phyloP scores from a whole-genome alignment of 2,329 filamentous ascomycete genomes.

The Westerdykella aurantiaca region DNA sequence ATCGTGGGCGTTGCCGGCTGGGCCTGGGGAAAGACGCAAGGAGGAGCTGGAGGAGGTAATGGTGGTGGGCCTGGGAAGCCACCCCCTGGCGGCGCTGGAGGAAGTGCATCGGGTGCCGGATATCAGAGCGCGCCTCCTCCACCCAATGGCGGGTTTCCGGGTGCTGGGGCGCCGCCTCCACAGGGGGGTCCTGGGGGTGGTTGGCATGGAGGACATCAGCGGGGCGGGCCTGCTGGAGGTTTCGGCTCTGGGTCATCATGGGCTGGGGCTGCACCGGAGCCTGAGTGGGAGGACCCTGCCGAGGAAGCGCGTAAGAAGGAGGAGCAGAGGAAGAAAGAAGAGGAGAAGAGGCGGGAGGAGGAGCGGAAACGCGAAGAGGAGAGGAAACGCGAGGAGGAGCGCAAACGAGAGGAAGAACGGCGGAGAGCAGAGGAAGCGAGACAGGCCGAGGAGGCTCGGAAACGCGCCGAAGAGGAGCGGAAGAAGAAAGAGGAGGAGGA shows the following conservation, averaged over 20 bases:
- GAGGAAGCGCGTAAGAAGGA: conserved; percentile 28
- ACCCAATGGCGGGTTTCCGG: conserved; percentile 31
- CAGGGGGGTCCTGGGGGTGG: conserved; percentile 18
- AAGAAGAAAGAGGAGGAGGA: conserved; percentile 47
- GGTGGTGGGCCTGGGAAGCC: conserved; percentile 19
- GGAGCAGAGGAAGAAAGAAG: conserved; percentile 31
- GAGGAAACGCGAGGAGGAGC: conserved; percentile 19
- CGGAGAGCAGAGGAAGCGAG: conserved; percentile 64
- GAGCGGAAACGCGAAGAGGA: conserved; percentile 43
- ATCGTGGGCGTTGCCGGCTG: conserved; percentile 73
- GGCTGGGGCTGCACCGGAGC: conserved; percentile 38
- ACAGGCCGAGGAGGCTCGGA: conserved; percentile 36
- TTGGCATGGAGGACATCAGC: conserved; percentile 13
- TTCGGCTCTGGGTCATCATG: conserved; percentile 33
- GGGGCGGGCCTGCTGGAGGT: conserved; percentile 29
- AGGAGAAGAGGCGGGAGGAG: conserved; percentile 55
- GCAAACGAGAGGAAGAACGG: conserved; percentile 39
- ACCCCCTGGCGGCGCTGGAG: conserved; percentile 17
- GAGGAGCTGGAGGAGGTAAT: conserved; percentile 29
- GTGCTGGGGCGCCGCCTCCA: conserved; percentile 26
- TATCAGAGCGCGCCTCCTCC: conserved; percentile 26
- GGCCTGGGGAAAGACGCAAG: conserved; percentile 64
- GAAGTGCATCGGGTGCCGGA: conserved; percentile 24
- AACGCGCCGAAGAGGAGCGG: conserved; percentile 40
- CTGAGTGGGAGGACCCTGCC: conserved; percentile 29